phyloP scores from a whole-genome alignment of 2,329 filamentous ascomycete species.

The Xylaria polymorpha region DNA sequence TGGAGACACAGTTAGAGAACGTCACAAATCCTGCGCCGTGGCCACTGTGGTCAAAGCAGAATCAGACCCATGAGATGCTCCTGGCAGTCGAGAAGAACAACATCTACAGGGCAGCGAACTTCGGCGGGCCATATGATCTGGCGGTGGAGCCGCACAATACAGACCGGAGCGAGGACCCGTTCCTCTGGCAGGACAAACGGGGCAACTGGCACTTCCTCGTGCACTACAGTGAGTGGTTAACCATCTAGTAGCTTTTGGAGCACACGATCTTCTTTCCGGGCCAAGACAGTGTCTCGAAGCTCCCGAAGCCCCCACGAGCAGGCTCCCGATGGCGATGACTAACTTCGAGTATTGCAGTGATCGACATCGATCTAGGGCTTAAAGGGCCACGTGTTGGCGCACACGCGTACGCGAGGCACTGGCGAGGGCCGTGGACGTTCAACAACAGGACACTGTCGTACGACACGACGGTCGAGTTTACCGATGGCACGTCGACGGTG shows the following conservation, averaged over 20 bases:
- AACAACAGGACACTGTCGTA: constrained; percentile 41
- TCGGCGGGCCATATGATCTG: constrained; percentile 46
- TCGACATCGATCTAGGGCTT: constrained; percentile 44
- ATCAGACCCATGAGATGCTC: constrained; percentile 47
- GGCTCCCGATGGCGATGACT: no score
- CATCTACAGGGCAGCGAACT: constrained; percentile 50
- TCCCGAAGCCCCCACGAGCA: no score
- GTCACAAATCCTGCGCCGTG: constrained; percentile 58
- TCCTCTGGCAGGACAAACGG: constrained; percentile 48
- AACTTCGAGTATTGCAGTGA: constrained; percentile 20
- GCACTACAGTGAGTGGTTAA: constrained; percentile 39
- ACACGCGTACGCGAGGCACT: constrained; percentile 41
- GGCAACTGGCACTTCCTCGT: constrained; percentile 48
- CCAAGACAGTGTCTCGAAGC: no score
- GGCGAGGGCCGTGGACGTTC: constrained; percentile 45
- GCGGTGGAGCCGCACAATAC: constrained; percentile 43
- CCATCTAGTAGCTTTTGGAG: no score
- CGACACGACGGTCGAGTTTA: constrained; percentile 50
- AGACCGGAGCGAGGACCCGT: constrained; percentile 47
- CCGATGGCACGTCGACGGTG: constrained; percentile 54
- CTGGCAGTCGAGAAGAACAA: constrained; percentile 53
- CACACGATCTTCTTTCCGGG: no score
- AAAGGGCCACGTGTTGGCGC: constrained; percentile 47
- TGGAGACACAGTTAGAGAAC: constrained; percentile 38
- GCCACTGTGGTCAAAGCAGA: constrained; percentile 50